phyloP scores from a whole-genome alignment of 306 rosid species.

The Alnus glutinosa region DNA sequence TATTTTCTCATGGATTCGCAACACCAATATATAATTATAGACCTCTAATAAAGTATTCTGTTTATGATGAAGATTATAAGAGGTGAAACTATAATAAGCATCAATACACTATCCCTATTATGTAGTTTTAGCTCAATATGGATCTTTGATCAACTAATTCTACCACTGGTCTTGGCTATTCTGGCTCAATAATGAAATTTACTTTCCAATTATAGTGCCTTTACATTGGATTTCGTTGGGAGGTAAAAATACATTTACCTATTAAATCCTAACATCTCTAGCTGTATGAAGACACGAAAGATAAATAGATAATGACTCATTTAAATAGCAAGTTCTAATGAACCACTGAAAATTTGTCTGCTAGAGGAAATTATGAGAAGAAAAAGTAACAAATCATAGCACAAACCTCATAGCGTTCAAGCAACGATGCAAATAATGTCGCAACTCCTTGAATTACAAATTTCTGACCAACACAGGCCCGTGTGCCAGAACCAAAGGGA shows the following conservation, averaged over 20 bases:
- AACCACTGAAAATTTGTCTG: neutral
- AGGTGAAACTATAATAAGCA: neutral
- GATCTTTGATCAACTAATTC: neutral
- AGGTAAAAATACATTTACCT: neutral
- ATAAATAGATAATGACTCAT: too few species aligned
- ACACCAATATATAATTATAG: neutral
- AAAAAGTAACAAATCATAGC: slow-evolving; percentile 2
- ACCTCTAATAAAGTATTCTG: too few species aligned
- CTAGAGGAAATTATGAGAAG: neutral
- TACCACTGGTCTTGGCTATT: neutral
- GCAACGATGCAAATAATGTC: slow-evolving; percentile 56
- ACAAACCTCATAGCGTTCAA: slow-evolving; percentile 66
- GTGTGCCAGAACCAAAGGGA: slow-evolving; percentile 76
- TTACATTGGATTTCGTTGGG: neutral
- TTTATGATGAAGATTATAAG: too few species aligned
- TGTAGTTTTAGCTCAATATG: neutral
- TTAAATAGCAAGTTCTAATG: neutral
- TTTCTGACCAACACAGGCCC: slow-evolving; percentile 78
- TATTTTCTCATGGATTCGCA: neutral
- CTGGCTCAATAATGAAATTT: neutral
- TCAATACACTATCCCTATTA: neutral
- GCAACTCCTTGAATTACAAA: slow-evolving; percentile 62
- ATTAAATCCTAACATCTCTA: neutral
- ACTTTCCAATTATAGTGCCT: neutral
- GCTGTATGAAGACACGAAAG: neutral